Percentiles rank a stretch among this genome's conserved stretches.
Evolutionary conservation across 345 rosid species (phyloP).

Genomic region (Gossypium sturtianum): DNA sequence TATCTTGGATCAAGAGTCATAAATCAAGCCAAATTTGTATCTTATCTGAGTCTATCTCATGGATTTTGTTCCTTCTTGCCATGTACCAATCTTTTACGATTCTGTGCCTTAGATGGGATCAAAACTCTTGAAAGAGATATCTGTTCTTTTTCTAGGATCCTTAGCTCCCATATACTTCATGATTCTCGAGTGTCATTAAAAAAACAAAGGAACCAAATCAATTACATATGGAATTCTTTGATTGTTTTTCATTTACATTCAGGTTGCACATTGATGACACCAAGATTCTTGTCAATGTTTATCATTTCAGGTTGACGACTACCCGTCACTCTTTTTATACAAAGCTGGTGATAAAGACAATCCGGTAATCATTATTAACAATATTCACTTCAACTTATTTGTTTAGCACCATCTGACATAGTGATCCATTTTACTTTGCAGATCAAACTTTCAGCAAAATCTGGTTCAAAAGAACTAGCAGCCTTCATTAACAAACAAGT

Average conservation of each 20-base stretch:
- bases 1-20: too few species aligned
- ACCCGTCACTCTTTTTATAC: constrained; percentile 61
- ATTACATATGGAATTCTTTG: neutral
- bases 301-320: constrained; percentile 55
- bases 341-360: constrained; percentile 52
- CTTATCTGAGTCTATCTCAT: neutral
- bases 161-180: neutral
- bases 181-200: neutral
- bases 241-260: neutral
- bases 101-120: neutral
- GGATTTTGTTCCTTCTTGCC: neutral
- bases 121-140: neutral
- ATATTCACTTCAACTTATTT: neutral
- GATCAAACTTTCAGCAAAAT: constrained; percentile 57
- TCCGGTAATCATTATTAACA: constrained; percentile 40
- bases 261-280: neutral
- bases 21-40: too few species aligned
- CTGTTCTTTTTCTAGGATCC: neutral
- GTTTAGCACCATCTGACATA: constrained; percentile 13
- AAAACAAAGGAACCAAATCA: neutral
- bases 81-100: neutral
- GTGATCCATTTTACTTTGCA: constrained; percentile 19
- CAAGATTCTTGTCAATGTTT: neutral
- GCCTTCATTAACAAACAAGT: constrained; percentile 39
- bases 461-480: constrained; percentile 51